These are phyloP conservation scores for Westerdykella ornata DNA, from an alignment of 2,329 filamentous ascomycete genomes.

Conservation along the genomic window DNA sequence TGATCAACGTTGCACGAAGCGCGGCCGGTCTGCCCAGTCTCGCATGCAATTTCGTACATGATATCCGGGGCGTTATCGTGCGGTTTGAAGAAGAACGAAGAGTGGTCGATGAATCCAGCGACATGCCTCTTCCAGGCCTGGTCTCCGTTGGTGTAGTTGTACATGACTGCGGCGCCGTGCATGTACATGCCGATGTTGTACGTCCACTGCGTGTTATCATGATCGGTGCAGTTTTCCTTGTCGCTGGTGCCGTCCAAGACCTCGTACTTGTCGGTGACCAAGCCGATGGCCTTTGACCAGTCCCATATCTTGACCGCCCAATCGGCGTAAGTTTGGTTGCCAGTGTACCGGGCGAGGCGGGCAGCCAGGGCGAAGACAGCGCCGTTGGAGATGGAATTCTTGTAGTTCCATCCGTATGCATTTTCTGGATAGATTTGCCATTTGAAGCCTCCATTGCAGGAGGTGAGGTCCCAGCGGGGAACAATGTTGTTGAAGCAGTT, in stretches of 20 bases:
- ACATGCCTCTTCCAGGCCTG: constrained; percentile 53
- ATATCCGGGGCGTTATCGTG: constrained; percentile 46
- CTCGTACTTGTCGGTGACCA: constrained; percentile 46
- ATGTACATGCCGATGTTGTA: constrained; percentile 53
- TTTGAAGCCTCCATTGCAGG: constrained; percentile 64
- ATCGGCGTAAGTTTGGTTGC: constrained; percentile 50
- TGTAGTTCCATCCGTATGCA: constrained; percentile 68
- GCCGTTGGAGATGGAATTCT: constrained; percentile 74
- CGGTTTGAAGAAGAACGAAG: constrained; percentile 50
- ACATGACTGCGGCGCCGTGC: constrained; percentile 52
- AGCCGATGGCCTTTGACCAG: constrained; percentile 45
- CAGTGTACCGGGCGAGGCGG: constrained; percentile 63
- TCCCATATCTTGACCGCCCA: constrained; percentile 65
- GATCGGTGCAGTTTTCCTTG: constrained; percentile 44
- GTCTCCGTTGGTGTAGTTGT: constrained; percentile 44
- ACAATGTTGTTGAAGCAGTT: constrained; percentile 69
- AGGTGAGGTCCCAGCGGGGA: constrained; percentile 60
- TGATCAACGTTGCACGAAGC: constrained; percentile 63
- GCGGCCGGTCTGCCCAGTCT: constrained; percentile 40
- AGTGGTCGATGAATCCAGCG: constrained; percentile 52
- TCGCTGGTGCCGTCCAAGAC: constrained; percentile 53
- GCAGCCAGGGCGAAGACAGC: constrained; percentile 78
- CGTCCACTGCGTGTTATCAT: constrained; percentile 50
- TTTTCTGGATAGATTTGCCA: constrained; percentile 80
- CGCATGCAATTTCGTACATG: constrained; percentile 62